phyloP scores from a whole-genome alignment of 176 grass and related monocot species.

The Ampelocalamus luodianensis region DNA sequence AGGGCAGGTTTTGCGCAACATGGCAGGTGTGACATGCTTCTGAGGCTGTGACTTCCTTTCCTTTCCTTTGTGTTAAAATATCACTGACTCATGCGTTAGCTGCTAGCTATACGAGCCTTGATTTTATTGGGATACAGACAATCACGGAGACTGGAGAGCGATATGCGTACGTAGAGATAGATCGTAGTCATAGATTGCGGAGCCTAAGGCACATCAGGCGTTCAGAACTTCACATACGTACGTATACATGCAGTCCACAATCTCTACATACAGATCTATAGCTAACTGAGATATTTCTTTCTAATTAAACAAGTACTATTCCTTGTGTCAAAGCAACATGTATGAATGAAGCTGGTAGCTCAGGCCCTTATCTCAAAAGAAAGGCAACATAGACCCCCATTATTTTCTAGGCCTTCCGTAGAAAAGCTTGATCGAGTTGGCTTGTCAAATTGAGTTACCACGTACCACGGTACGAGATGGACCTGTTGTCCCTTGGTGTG shows the following conservation, averaged over 20 bases:
- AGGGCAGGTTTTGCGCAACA: constrained; percentile 39
- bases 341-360: neutral
- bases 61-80: neutral
- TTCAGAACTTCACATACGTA: neutral
- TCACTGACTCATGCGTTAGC: neutral
- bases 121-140: neutral
- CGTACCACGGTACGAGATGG: neutral
- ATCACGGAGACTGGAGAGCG: neutral
- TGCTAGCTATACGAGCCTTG: neutral
- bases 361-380: neutral
- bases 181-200: neutral
- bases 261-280: neutral
- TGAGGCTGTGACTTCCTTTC: neutral
- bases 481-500: neutral
- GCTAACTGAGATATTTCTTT: neutral
- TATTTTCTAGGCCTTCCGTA: neutral
- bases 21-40: constrained; percentile 19
- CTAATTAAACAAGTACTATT: neutral
- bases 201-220: neutral
- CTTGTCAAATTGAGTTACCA: neutral
- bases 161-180: neutral
- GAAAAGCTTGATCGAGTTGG: neutral
- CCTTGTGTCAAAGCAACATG: neutral
- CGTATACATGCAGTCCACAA: neutral
- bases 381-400: neutral